Conservation (phyloP, 495 filamentous ascomycete species). For the Aspergillus carlsbadensis region DNA sequence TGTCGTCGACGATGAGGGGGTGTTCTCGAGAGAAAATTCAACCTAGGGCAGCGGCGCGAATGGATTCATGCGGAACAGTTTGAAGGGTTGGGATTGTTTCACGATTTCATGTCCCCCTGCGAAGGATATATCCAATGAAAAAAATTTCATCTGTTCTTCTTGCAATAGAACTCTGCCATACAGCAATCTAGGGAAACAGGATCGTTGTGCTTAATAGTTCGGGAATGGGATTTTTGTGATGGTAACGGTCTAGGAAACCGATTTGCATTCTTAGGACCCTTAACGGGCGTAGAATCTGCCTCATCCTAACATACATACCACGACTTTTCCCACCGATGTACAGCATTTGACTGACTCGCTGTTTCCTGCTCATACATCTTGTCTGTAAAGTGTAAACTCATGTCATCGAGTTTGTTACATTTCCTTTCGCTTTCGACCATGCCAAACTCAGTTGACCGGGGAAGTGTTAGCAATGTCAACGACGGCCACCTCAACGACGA, state of each 20-base stretch:
- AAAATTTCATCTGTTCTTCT: constrained; percentile 43
- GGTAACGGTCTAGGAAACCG: not conserved
- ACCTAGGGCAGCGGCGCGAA: constrained; percentile 47
- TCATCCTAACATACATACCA: too few species aligned
- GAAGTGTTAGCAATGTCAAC: too few species aligned
- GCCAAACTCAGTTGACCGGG: too few species aligned
- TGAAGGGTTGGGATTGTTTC: constrained; percentile 48
- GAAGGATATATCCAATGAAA: constrained; percentile 50
- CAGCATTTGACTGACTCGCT: too few species aligned
- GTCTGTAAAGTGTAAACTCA: not conserved
- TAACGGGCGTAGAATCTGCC: too few species aligned
- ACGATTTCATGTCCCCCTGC: constrained; percentile 51
- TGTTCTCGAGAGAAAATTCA: constrained; percentile 38
- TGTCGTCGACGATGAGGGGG: constrained; percentile 32
- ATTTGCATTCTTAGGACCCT: not conserved
- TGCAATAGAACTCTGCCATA: constrained; percentile 29
- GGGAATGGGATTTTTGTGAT: not conserved
- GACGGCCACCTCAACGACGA: too few species aligned
- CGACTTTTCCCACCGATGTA: too few species aligned
- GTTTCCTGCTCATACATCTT: too few species aligned
- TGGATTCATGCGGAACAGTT: constrained; percentile 44
- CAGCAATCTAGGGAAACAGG: constrained; percentile 17
- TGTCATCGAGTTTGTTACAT: too few species aligned
- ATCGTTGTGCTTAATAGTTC: constrained; percentile 1
- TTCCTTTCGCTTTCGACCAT: too few species aligned